Base-by-base conservation (phyloP, 352 stramenopile genomes). In the Pythium sukuiense region DNA sequence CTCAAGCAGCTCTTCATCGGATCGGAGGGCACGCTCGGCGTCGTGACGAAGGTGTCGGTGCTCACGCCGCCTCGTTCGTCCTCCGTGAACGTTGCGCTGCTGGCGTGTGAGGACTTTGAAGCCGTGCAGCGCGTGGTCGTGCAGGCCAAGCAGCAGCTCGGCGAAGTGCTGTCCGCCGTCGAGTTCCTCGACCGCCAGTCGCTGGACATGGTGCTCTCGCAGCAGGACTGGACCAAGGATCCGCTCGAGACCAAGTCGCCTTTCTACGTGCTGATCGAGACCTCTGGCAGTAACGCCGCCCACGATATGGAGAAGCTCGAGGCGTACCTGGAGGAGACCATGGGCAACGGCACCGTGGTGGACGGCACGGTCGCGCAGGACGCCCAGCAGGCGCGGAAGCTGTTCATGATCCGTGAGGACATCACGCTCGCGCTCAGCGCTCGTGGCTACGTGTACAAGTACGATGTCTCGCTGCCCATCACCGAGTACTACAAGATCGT, bases 1-100 rank as follows among this genome's bases (percentile, higher is more conserved):
- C 69, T 99, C 0, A 98, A 98, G 76, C 96, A 99, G 73, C 77
- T 99, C 35, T 98, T 99, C 65, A 96, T 99, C 54, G 97, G 96
- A 8, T 90, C 91, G 12, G 97, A 99, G 71, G 97, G 97, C 24
- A 99, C 96, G 16, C 77, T 99, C 6, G 97, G 96, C 26, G 77
- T 99, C 16, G 81, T 99, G 30, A 99, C 97, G 0, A 93, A 94
- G 62, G 86, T 98, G 12, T 83, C 92, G n/a, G 76, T 97, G 45
- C 65, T 81, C 24, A 86, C 94, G 69, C 81, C 92, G 56, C 77
- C 76, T 39, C 57, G 74, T 76, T 74, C 94, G 65, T 72, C 77
- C 8, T 83, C 86, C 9, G 72, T 95, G 56, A 93, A 97, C 72
- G 94, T 98, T 0, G 89, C 92, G 1, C 72, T 99, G 50, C 69